Conservation (phyloP, 306 rosid genomes). For the Pterocarpus macrocarpus region DNA sequence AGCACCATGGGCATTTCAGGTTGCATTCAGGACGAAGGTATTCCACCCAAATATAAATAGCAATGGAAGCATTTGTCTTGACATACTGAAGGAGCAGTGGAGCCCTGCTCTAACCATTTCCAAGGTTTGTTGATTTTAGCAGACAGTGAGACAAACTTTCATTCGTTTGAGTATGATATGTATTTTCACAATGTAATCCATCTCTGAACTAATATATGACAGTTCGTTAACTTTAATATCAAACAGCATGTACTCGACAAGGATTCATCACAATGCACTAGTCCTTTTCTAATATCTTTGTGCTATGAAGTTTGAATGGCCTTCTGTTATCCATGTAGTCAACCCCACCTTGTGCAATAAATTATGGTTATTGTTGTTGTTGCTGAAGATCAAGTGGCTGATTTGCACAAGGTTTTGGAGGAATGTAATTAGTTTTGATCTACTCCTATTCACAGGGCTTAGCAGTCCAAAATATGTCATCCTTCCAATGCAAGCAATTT, state of each 20-base stretch:
- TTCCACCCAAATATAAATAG: slow-evolving; percentile 92
- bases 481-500: neutral
- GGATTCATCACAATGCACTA: neutral
- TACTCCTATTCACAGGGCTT: neutral
- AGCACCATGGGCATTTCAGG: slow-evolving; percentile 60
- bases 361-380: no score
- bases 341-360: no score
- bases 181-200: neutral
- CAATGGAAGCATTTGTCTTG: slow-evolving; percentile 90
- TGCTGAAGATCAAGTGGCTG: neutral
- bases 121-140: slow-evolving; percentile 58
- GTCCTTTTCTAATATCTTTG: neutral
- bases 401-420: slow-evolving; percentile 45
- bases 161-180: neutral
- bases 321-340: neutral
- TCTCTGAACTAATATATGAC: neutral
- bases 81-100: slow-evolving; percentile 86
- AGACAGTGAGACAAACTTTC: neutral
- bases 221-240: neutral
- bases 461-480: neutral
- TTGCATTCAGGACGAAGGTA: slow-evolving; percentile 92
- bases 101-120: slow-evolving; percentile 95
- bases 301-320: neutral
- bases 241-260: neutral
- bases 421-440: neutral